phyloP scores from a whole-genome alignment of 805 yeast genomes.

The Candida sithepensis region DNA sequence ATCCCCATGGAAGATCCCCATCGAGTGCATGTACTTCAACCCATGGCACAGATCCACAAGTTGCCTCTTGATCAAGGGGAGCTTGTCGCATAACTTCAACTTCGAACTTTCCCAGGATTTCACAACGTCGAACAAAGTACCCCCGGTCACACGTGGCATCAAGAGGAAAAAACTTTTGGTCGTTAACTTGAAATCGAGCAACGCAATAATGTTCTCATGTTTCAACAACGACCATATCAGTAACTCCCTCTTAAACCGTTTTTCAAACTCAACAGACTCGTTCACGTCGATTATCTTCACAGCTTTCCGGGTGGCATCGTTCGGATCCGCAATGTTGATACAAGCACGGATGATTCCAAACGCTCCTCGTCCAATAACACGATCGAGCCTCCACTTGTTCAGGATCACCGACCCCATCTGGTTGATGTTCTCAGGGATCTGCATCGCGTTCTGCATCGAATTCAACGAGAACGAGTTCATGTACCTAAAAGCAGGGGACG shows the following conservation, averaged over 20 bases:
- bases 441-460: constrained; percentile 6
- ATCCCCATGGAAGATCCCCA: constrained; percentile 76
- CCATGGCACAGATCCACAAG: constrained; percentile 56
- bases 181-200: constrained; percentile 60
- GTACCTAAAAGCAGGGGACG: constrained; percentile 23
- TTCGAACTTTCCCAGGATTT: constrained; percentile 51
- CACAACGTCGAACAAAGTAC: constrained; percentile 77
- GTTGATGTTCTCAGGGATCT: constrained; percentile 32
- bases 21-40: constrained; percentile 57
- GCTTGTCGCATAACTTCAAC: constrained; percentile 11
- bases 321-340: constrained; percentile 10
- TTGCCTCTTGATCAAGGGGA: constrained; percentile 32
- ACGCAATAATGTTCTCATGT: constrained; percentile 62
- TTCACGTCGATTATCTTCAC: constrained; percentile 29
- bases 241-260: constrained; percentile 67
- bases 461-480: constrained; percentile 19
- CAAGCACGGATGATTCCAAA: constrained; percentile 72
- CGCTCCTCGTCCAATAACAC: constrained; percentile 82
- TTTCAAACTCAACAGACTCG: constrained; percentile 44
- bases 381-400: constrained; percentile 55
- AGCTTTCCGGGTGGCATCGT: constrained; percentile 19
- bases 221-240: constrained; percentile 67
- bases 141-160: constrained; percentile 65
- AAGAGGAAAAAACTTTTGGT: constrained; percentile 61
- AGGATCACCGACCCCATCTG: constrained; percentile 67